Evolutionary conservation across 495 filamentous ascomycete genomes (phyloP).

Genomic region (Penicillium cosmopolitanum): DNA sequence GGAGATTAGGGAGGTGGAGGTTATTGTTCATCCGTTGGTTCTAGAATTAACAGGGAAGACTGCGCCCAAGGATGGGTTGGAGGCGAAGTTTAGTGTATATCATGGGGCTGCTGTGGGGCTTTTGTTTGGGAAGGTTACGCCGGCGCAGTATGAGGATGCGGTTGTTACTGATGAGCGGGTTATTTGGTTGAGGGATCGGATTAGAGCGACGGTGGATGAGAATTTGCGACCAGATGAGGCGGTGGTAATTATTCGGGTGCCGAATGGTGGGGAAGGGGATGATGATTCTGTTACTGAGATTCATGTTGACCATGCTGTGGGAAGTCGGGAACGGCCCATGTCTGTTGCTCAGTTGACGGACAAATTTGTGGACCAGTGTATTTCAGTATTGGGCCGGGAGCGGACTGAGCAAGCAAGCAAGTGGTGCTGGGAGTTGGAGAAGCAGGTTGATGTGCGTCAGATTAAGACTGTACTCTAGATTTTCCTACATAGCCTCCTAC

Average conservation of each 20-base stretch:
- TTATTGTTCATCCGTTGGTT: conserved; percentile 55
- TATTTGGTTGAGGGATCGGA: conserved; percentile 42
- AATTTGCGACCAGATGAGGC: conserved; percentile 47
- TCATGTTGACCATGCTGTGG: conserved; percentile 52
- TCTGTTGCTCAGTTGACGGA: conserved; percentile 43
- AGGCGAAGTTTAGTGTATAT: conserved; percentile 59
- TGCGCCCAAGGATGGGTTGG: conserved; percentile 51
- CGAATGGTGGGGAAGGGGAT: conserved; percentile 25
- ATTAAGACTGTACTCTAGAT: conserved; percentile 25
- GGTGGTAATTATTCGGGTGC: conserved; percentile 37
- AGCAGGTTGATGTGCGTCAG: conserved; percentile 11
- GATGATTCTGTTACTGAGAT: conserved; percentile 38
- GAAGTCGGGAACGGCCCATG: conserved; percentile 52
- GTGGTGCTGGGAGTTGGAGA: conserved; percentile 26
- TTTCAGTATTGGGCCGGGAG: conserved; percentile 21
- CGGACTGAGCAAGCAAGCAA: conserved; percentile 17
- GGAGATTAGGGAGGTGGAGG: conserved; percentile 23
- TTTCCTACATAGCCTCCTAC: not conserved
- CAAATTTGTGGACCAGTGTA: conserved; percentile 52
- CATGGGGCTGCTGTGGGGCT: conserved; percentile 54
- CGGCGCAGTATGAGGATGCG: conserved; percentile 50
- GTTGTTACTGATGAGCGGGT: conserved; percentile 43
- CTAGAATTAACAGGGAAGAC: conserved; percentile 57
- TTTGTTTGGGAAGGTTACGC: conserved; percentile 54
- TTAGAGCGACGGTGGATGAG: conserved; percentile 45